Conservation (phyloP, 2,329 filamentous ascomycete genomes). For the Aphanocladium album region DNA sequence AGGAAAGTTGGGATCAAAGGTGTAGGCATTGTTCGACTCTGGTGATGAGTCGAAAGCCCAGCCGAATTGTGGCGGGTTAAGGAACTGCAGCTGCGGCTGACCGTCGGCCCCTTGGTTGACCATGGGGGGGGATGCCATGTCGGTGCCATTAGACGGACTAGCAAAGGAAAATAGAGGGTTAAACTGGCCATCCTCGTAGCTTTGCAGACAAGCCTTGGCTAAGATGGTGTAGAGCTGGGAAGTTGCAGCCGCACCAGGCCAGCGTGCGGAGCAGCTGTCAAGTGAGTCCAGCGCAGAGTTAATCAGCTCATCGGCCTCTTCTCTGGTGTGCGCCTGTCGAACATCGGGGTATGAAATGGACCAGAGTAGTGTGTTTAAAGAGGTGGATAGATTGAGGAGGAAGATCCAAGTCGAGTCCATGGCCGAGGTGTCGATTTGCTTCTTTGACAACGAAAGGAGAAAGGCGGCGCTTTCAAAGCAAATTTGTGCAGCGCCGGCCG, state of each 20-base stretch:
- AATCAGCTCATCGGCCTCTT: constrained; percentile 72
- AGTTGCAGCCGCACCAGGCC: constrained; percentile 85
- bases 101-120: constrained; percentile 19
- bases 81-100: constrained; percentile 34
- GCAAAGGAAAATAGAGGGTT: constrained; percentile 26
- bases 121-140: constrained; percentile 28
- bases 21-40: constrained; percentile 46
- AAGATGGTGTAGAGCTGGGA: constrained; percentile 83
- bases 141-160: constrained; percentile 28
- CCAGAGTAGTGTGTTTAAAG: constrained; percentile 89
- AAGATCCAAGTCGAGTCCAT: constrained; percentile 95
- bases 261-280: constrained; percentile 73
- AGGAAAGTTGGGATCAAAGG: constrained; percentile 38
- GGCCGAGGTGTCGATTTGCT: constrained; percentile 69
- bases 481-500: constrained; percentile 67
- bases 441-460: constrained; percentile 75
- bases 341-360: constrained; percentile 82
- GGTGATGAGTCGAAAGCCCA: constrained; percentile 53
- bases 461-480: constrained; percentile 80
- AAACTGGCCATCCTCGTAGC: constrained; percentile 58
- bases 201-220: constrained; percentile 78
- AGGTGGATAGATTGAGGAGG: constrained; percentile 82
- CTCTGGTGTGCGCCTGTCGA: constrained; percentile 63
- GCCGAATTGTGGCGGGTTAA: constrained; percentile 51
- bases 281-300: constrained; percentile 73